Evolutionary conservation across 1,139 yeast species (phyloP), one percentile per base, ranked within the genome.

Genomic region (Petasospora rhodanensis): DNA sequence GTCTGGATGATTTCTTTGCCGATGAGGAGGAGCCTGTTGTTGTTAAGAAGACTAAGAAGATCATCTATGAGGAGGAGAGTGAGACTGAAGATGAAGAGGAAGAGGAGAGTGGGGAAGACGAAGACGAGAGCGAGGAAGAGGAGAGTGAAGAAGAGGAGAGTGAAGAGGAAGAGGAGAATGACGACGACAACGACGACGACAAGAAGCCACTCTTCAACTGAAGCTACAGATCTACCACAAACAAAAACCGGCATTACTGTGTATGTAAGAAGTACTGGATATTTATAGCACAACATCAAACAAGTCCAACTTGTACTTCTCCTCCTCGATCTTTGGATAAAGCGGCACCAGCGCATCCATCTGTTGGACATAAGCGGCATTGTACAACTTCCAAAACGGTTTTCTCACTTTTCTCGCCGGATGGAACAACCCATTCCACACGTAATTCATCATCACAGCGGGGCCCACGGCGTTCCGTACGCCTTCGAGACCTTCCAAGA

Each of bases 401-500:
- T 61, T 63, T 44, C 98, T 67, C 0, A 93, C 98, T 50, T 81
- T 84, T 36, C 80, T 67, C 0, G 98, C 96, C 1, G 97, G 95
- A 51, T 93, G 98, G 56, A 87, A 91, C 18, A 93, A 61, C 0
- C 98, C 98, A 0, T 81, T 77, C 84, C 95, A 77, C 0, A 84
- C 51, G 56, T 93, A 91, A 49, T 83, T 79, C 65, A 82, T 58
- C 38, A 81, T 68, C 2, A 76, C 50, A 0, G 96, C 96, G 9
- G 76, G 70, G 0, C 99, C 98, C 14, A 89, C 58, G 0, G 81
- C 80, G 35, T 73, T 64, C 27, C 93, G 66, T 22, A 87, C 56
- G 1, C 89, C 81, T 40, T 84, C 93, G 18, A 91, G 64, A 37
- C 91, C 84, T 37, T 87, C 97, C 32, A 85, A 48, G 4, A 91